Percentiles rank a stretch among this genome's conserved stretches.
Evolutionary conservation across 2,329 filamentous ascomycete genomes (phyloP).

Genomic region (Penicillium thymicola): DNA sequence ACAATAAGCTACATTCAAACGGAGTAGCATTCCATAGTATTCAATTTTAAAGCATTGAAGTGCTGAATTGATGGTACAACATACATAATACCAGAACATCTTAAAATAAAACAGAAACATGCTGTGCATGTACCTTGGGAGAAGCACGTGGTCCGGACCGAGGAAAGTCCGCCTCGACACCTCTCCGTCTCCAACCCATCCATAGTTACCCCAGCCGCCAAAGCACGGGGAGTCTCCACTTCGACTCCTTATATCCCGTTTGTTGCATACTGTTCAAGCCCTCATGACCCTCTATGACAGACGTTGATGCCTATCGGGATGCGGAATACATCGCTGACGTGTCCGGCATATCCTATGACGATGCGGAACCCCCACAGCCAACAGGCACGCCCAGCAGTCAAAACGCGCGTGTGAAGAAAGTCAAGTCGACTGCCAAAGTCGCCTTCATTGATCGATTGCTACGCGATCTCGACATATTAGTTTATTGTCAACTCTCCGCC

Average conservation of each 20-base stretch:
- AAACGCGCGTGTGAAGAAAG: conserved; percentile 32
- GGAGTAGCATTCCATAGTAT: not conserved
- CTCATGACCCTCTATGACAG: conserved; percentile 49
- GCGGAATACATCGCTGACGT: conserved; percentile 48
- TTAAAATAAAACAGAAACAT: not conserved
- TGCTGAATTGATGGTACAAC: not conserved
- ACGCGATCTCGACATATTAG: conserved; percentile 56
- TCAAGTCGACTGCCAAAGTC: conserved; percentile 41
- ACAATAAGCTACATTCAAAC: not conserved
- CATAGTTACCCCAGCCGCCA: conserved; percentile 1
- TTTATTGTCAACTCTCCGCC: conserved; percentile 60
- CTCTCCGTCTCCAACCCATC: not conserved
- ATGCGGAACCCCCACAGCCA: conserved; percentile 19
- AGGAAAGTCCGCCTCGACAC: conserved; percentile 15
- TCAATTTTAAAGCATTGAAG: not conserved
- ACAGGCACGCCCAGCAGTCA: conserved; percentile 17
- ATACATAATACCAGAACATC: not conserved
- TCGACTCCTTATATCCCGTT: conserved; percentile 2
- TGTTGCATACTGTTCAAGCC: conserved; percentile 29
- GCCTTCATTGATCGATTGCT: conserved; percentile 55
- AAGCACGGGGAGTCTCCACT: conserved; percentile 8
- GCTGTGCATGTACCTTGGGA: not conserved
- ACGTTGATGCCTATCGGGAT: conserved; percentile 46
- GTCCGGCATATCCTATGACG: conserved; percentile 38
- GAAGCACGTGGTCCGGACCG: conserved; percentile 22